Evolutionary conservation across 2,329 filamentous ascomycete genomes (phyloP).

Genomic region (Pyricularia sp.): DNA sequence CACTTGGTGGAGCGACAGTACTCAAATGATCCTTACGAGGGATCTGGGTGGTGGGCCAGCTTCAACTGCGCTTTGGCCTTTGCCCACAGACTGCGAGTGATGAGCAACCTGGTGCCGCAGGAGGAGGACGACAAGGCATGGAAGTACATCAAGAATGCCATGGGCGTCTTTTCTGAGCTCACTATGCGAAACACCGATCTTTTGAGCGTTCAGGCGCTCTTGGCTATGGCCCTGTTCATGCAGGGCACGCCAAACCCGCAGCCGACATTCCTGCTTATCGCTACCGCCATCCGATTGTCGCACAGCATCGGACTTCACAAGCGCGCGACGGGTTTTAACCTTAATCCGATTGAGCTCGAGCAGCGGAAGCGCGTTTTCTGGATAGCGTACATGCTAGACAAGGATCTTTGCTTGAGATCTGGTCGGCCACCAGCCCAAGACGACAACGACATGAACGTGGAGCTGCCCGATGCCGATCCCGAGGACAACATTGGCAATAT

Average conservation of each 20-base stretch:
- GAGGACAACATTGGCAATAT: slow-evolving; percentile 92
- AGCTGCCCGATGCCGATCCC: slow-evolving; percentile 84
- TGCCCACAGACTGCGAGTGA: slow-evolving; percentile 81
- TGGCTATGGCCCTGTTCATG: slow-evolving; percentile 91
- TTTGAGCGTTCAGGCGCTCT: slow-evolving; percentile 83
- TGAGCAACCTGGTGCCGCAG: slow-evolving; percentile 85
- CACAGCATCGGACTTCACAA: slow-evolving; percentile 96
- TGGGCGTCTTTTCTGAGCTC: slow-evolving; percentile 85
- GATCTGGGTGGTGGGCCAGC: slow-evolving; percentile 97
- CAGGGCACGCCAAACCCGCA: slow-evolving; percentile 96
- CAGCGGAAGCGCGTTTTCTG: slow-evolving; percentile 64
- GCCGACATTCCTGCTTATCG: slow-evolving; percentile 82
- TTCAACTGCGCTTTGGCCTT: slow-evolving; percentile 92
- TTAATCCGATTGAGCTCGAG: slow-evolving; percentile 90
- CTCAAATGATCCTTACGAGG: slow-evolving; percentile 83
- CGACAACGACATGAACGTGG: slow-evolving; percentile 81
- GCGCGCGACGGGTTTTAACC: slow-evolving; percentile 80
- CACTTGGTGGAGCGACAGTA: slow-evolving; percentile 93
- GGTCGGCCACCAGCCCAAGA: slow-evolving; percentile 53
- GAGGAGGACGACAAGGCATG: slow-evolving; percentile 93
- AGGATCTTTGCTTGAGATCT: slow-evolving; percentile 51
- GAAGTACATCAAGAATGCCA: slow-evolving; percentile 92
- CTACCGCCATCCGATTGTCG: slow-evolving; percentile 79
- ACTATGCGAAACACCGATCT: slow-evolving; percentile 95
- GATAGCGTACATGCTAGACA: slow-evolving; percentile 58